Conservation (phyloP, 176 grass and related monocot species). For the Zizania latifolia region DNA sequence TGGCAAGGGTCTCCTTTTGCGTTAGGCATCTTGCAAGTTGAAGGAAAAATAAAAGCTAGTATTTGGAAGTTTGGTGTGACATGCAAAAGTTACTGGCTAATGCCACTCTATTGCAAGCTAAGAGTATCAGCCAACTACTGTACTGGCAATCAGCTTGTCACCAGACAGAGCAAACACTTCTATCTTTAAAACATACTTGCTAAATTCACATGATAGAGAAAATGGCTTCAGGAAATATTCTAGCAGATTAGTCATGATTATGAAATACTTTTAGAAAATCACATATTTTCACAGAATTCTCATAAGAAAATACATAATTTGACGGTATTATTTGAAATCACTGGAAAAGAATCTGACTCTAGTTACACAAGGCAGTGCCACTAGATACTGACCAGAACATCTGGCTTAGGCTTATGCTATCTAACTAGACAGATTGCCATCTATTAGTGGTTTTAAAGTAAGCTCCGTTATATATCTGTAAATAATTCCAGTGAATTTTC, state of each 20-base stretch:
- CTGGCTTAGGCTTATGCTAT: not conserved
- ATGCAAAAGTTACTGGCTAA: not conserved
- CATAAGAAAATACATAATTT: not conserved
- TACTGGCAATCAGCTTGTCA: not conserved
- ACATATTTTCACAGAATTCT: not conserved
- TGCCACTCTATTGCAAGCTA: not conserved
- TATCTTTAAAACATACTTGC: not conserved
- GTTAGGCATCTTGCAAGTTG: not conserved
- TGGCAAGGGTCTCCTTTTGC: not conserved
- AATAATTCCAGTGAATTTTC: not conserved
- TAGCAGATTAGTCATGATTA: not conserved
- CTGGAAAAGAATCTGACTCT: not conserved
- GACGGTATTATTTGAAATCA: not conserved
- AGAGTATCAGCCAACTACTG: not conserved
- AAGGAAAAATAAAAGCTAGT: not conserved
- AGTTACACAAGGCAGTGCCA: not conserved
- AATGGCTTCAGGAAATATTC: not conserved
- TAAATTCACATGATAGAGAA: not conserved
- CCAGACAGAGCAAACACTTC: not conserved
- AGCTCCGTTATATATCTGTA: not conserved
- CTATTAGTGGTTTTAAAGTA: not conserved
- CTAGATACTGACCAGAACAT: not conserved
- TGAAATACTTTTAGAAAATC: not conserved
- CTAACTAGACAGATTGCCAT: not conserved
- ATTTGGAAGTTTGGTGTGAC: not conserved